Conservation (phyloP, 345 rosid species). For the Passiflora organensis region DNA sequence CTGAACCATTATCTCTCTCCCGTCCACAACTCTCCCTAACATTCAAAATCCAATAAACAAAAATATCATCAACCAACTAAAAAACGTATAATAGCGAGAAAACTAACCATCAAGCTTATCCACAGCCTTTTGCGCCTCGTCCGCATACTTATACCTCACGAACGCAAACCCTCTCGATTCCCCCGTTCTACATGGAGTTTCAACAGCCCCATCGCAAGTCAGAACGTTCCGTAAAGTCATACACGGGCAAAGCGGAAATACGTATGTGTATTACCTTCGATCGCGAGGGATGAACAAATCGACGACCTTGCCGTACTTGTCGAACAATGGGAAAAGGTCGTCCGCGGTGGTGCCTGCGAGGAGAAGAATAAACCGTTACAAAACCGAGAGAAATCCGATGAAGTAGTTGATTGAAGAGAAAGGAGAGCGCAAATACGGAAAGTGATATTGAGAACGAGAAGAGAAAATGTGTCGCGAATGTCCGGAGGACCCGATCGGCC, state of each 20-base stretch:
- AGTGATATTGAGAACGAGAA: constrained; percentile 73
- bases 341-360: constrained; percentile 63
- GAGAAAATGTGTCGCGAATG: constrained; percentile 52
- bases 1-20: constrained; percentile 25
- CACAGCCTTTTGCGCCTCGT: constrained; percentile 72
- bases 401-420: neutral
- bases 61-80: neutral
- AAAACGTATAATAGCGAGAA: neutral
- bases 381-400: constrained; percentile 3
- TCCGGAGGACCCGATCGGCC: constrained; percentile 60
- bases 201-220: neutral
- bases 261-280: constrained; percentile 46
- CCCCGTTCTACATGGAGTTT: constrained; percentile 1
- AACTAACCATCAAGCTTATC: constrained; percentile 62
- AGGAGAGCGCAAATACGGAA: constrained; percentile 41
- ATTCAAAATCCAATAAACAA: neutral
- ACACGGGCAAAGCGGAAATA: neutral
- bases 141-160: constrained; percentile 67
- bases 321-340: constrained; percentile 71
- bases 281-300: constrained; percentile 71
- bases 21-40: constrained; percentile 23
- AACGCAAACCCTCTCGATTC: constrained; percentile 70
- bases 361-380: too few relatives aligned
- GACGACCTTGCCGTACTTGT: constrained; percentile 75
- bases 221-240: neutral